phyloP scores from a whole-genome alignment of 2,329 filamentous ascomycete genomes.

The Incumbomyces lentus region DNA sequence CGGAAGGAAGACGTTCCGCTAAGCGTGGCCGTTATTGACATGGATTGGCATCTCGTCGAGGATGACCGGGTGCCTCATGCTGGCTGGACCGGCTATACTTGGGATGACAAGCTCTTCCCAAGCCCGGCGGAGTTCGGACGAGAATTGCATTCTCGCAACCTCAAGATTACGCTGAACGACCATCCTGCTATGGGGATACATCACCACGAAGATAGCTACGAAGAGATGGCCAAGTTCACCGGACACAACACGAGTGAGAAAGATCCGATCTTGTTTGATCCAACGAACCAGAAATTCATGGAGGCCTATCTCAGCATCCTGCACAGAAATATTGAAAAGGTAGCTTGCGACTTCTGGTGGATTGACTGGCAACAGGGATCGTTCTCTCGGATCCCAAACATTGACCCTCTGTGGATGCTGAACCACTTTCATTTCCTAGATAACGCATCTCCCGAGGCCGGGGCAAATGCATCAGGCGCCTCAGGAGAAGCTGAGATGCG shows the following conservation, averaged over 20 bases:
- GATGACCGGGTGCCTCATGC: slow-evolving; percentile 36
- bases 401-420: slow-evolving; percentile 55
- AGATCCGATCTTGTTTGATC: slow-evolving; percentile 47
- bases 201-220: slow-evolving; percentile 46
- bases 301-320: slow-evolving; percentile 50
- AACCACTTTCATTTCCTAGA: slow-evolving; percentile 57
- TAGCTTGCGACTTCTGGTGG: slow-evolving; percentile 57
- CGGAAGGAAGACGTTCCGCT: slow-evolving; percentile 42
- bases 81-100: slow-evolving; percentile 55
- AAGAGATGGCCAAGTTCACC: slow-evolving; percentile 43
- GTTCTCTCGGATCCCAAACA: slow-evolving; percentile 43
- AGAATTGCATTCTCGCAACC: slow-evolving; percentile 41
- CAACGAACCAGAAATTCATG: slow-evolving; percentile 43
- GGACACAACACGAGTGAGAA: slow-evolving; percentile 41
- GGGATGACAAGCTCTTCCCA: slow-evolving; percentile 50
- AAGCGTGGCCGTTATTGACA: slow-evolving; percentile 52
- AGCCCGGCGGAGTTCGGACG: slow-evolving; percentile 43
- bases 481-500: slow-evolving; percentile 28
- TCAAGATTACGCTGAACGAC: slow-evolving; percentile 51
- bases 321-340: slow-evolving; percentile 44
- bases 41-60: slow-evolving; percentile 55
- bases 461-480: background rate
- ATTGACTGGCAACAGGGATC: slow-evolving; percentile 58
- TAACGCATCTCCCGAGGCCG: slow-evolving; percentile 22
- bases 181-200: slow-evolving; percentile 52